Base-by-base conservation (phyloP, 148 eudicot species). In the Rhododendron ovatum region DNA sequence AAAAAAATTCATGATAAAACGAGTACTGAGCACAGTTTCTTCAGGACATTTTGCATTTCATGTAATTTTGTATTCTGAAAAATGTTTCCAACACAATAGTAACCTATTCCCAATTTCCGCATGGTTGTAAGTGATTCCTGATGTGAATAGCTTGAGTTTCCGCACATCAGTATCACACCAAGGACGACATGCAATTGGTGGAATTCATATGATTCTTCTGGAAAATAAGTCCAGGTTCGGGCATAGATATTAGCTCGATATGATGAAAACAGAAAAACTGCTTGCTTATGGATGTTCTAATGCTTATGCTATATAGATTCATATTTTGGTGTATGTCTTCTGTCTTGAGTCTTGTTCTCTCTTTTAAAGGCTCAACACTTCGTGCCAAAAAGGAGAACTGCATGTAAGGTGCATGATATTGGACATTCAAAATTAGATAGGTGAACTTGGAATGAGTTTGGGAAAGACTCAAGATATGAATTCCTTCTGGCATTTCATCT, bases 231-330 rank as follows among this genome's bases (percentile, higher is more conserved):
- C 48, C 59, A 7, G 24, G 55, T 45, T 45, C 55, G 9, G 39
- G 37, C n/a, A 63, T 65, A 65, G 35, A 26, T 26, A 17, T n/a
- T 26, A 45, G 37, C 33, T 65, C 17, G 39, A 45, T 45, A 15
- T 43, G 12, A 63, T 14, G 37, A 43, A 74, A 43, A 43, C 22
- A 41, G 24, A 22, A 33, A 43, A 20, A 83, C 45, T 12, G 33
- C 57, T 43, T 83, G 57, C 85, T 83, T 83, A 67, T 83, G 77
- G 57, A n/a, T 39, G 77, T n/a, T 24, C 30, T 39, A 41, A 24
- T 26, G 12, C 30, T 26, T 37, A 37, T 82, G 55, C 84, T 33
- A 35, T 13, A 24, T 4, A 33, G 45, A 84, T 43, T 50, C 37
- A 45, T 41, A 20, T 20, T 12, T 65, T 71, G 28, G 33, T 57